Evolutionary conservation across 306 rosid genomes (phyloP).

Genomic region (Glycine tomentella): DNA sequence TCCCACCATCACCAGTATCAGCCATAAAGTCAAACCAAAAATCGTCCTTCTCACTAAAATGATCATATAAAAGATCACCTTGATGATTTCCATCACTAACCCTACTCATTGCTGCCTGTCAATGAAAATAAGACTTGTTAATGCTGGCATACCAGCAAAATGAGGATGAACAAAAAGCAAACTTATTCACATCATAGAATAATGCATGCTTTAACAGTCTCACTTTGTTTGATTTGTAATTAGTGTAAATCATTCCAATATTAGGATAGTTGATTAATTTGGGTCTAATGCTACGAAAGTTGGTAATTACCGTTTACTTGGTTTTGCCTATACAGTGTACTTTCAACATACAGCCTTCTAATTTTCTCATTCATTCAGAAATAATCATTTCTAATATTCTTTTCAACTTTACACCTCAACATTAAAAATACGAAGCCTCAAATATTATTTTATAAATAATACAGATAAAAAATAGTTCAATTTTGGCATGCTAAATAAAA

Average conservation of each 20-base stretch:
- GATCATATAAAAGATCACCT: conserved; percentile 75
- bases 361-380: conserved; percentile 6
- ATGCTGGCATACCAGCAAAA: conserved; percentile 29
- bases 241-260: background rate
- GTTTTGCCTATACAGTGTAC: background rate
- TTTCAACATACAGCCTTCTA: background rate
- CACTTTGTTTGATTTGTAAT: background rate
- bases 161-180: conserved; percentile 29
- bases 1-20: conserved; percentile 99
- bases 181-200: conserved; percentile 30
- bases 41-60: conserved; percentile 78
- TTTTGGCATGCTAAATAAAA: conserved; percentile 1
- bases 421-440: background rate
- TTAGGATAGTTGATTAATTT: background rate
- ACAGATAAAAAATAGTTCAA: conserved; percentile 20
- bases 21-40: conserved; percentile 99
- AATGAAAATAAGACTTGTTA: conserved; percentile 46
- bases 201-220: background rate
- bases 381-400: background rate
- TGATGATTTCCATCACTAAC: conserved; percentile 64
- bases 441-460: conserved; percentile 22
- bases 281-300: background rate
- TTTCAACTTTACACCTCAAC: background rate
- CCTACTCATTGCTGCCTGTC: conserved; percentile 97
- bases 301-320: background rate